These are phyloP conservation scores for Xerocomus spinulosus DNA, from an alignment of 768 basidiomycete genomes.

Conservation along the genomic window DNA sequence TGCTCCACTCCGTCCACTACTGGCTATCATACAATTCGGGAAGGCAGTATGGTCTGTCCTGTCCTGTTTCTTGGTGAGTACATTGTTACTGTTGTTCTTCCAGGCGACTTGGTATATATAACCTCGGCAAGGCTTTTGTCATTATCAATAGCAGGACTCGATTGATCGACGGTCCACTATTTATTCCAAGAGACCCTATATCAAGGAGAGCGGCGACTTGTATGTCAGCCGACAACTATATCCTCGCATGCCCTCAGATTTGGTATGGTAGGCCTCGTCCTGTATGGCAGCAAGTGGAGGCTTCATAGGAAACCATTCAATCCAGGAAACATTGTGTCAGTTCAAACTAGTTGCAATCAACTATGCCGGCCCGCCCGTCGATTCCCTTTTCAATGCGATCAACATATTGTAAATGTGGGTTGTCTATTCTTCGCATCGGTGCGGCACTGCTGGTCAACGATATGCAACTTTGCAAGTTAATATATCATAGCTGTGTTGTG, in stretches of 20 bases:
- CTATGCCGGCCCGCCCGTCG: constrained; percentile 23
- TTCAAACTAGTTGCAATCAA: constrained; percentile 15
- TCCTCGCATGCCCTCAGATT: constrained; percentile 12
- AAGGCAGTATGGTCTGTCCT: constrained; percentile 26
- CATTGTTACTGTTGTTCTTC: not conserved
- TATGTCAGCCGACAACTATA: not conserved
- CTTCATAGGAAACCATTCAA: constrained; percentile 29
- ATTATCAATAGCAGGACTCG: constrained; percentile 24
- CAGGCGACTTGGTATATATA: constrained; percentile 26
- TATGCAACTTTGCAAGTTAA: constrained; percentile 18
- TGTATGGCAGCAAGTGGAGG: constrained; percentile 29
- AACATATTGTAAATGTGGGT: constrained; percentile 22
- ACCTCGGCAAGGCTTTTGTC: constrained; percentile 26
- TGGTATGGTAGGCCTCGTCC: constrained; percentile 26
- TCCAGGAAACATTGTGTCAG: constrained; percentile 4
- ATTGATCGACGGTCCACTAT: constrained; percentile 24
- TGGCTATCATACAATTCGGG: constrained; percentile 36
- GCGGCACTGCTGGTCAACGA: not conserved
- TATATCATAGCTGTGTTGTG: constrained; percentile 24
- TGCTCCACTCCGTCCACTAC: constrained; percentile 19
- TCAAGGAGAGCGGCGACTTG: constrained; percentile 20
- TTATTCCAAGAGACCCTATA: constrained; percentile 27
- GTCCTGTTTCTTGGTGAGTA: not conserved
- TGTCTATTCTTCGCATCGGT: constrained; percentile 2
- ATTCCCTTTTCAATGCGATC: constrained; percentile 11